These are phyloP conservation scores for Cyanodermella asteris DNA, from an alignment of 2,329 filamentous ascomycete species.

Conservation along the genomic window DNA sequence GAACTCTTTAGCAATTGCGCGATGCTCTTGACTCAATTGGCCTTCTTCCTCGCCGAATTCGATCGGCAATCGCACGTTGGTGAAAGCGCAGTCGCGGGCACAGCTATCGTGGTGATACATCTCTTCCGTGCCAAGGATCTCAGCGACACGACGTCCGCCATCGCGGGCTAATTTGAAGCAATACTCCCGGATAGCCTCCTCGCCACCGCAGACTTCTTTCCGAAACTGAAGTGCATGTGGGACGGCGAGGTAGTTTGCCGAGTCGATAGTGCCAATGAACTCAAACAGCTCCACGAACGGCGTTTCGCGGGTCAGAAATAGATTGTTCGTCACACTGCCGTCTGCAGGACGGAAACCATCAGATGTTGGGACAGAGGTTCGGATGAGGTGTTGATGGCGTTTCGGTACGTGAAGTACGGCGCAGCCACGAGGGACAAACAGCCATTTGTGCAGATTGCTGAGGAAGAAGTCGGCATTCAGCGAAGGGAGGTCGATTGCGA, in stretches of 20 bases:
- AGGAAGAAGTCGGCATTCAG: constrained; percentile 72
- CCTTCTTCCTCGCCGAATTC: constrained; percentile 13
- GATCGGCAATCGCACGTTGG: constrained; percentile 54
- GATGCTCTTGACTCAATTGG: constrained; percentile 19
- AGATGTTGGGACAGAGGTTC: constrained; percentile 55
- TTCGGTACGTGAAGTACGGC: constrained; percentile 60
- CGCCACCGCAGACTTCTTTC: constrained; percentile 45
- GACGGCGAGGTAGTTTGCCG: constrained; percentile 48
- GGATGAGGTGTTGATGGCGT: constrained; percentile 54
- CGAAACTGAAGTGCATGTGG: constrained; percentile 53
- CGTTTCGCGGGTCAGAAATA: constrained; percentile 12
- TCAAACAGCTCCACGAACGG: constrained; percentile 51
- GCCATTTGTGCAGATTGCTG: constrained; percentile 81
- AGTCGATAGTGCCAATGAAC: constrained; percentile 56
- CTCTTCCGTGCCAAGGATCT: constrained; percentile 44
- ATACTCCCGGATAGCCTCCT: constrained; percentile 46
- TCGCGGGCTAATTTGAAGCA: constrained; percentile 37
- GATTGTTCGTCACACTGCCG: constrained; percentile 2
- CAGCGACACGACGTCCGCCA: constrained; percentile 39
- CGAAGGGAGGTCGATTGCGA: constrained; percentile 42
- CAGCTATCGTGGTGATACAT: constrained; percentile 43
- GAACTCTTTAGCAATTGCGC: constrained; percentile 30
- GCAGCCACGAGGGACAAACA: constrained; percentile 57
- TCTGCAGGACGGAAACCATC: constrained; percentile 48
- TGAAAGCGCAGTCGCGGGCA: constrained; percentile 45